Percentiles rank a stretch among this genome's conserved stretches.
Conservation (phyloP, 441 rosid species). For the Pelargonium citronellum region DNA sequence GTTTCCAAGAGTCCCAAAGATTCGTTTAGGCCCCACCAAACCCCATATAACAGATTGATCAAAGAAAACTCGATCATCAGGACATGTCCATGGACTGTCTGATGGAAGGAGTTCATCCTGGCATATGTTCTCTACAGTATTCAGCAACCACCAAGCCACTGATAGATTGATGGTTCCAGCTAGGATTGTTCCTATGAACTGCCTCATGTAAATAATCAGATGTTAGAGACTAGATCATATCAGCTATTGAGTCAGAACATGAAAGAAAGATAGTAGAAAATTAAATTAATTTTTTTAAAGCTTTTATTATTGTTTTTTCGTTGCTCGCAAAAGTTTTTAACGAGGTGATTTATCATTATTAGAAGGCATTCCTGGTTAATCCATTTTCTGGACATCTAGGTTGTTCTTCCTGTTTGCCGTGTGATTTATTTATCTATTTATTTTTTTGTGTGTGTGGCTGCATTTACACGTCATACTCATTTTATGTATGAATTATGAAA, state of each 20-base stretch:
- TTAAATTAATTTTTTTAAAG: not conserved
- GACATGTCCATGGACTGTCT: slow-evolving; percentile 88
- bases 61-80: slow-evolving; percentile 69
- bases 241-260: not conserved
- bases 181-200: slow-evolving; percentile 74
- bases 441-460: not conserved
- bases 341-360: not conserved
- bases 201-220: slow-evolving; percentile 7
- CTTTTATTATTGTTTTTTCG: not conserved
- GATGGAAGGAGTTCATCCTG: slow-evolving; percentile 59
- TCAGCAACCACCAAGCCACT: slow-evolving; percentile 81
- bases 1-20: slow-evolving; percentile 66
- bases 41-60: slow-evolving; percentile 91
- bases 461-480: not conserved
- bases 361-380: not conserved
- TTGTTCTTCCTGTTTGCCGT: not conserved
- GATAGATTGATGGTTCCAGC: slow-evolving; percentile 73
- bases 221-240: slow-evolving; percentile 15
- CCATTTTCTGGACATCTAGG: not conserved
- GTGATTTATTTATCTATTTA: not conserved
- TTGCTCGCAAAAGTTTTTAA: not conserved
- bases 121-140: slow-evolving; percentile 60
- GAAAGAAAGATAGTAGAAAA: not conserved
- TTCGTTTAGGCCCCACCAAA: slow-evolving; percentile 65
- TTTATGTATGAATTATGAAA: not conserved